Base-by-base conservation (phyloP, 139 green algal species). In the Mychonastes homosphaera region DNA sequence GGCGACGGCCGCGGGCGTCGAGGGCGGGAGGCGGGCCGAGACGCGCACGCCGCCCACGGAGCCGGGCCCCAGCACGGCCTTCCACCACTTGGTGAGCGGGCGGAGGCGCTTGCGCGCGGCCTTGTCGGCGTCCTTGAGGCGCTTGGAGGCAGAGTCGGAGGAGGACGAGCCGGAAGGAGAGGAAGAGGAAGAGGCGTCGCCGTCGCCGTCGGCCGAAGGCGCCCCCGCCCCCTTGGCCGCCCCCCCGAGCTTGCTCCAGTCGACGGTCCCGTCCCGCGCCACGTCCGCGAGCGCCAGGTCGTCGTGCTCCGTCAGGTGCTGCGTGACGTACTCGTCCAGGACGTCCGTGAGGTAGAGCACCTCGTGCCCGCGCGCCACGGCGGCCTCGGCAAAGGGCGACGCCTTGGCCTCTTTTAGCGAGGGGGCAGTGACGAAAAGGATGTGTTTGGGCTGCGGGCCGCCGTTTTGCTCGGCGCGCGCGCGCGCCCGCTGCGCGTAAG, bases 301-400 rank as follows among this genome's bases (percentile, higher is more conserved):
- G 52, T 98, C 89, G 51, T 83, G 98, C 61, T 98, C 90, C 4
- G 71, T 73, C 63, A 98, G 71, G 66, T 95, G 83, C 73, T 89
- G 74, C 82, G 94, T 94, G 46, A 92, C 58, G 69, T 96, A 97
- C 88, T 99, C 92, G 61, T 99, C 92, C 38, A 98, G 76, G 1
- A 91, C 67, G 52, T 98, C 92, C 8, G 87, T 96, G 73, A 99
- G 87, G 77, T 87, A 96, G 44, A 98, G 84, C 58, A 98, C 92
- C 75, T 94, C 86, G 40, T 66, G 62, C 32, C 56, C 67, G 53
- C 70, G 77, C 52, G 41, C 44, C 10, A 63, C 56, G 30, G 54
- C 32, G 21, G 43, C 48, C 68, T 91, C 83, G 16, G 85, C 64
- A 62, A 87, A 88, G 27, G 89, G 87, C 9, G 73, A 89, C 41